These are phyloP conservation scores for Rhodotorula babjevae DNA, from an alignment of 768 basidiomycete genomes.

Conservation along the genomic window DNA sequence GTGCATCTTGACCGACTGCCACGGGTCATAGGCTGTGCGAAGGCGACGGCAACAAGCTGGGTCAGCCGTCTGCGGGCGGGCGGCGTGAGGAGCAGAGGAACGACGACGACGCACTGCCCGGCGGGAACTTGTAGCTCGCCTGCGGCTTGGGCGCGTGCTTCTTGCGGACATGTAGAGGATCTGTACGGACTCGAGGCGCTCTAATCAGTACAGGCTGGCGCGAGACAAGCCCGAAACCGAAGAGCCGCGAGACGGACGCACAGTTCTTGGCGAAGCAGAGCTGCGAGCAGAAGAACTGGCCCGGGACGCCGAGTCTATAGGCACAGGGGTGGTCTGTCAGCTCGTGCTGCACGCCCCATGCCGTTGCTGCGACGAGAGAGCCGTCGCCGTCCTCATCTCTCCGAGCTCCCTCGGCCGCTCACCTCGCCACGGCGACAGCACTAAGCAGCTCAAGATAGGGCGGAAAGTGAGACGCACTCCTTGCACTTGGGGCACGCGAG, in stretches of 20 bases:
- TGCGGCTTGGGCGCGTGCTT: conserved; percentile 3
- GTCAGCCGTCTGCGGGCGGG: neutral
- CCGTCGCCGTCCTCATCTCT: neutral
- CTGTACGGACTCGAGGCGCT: neutral
- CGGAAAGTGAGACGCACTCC: conserved; percentile 22
- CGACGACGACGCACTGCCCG: conserved; percentile 8
- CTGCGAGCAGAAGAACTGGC: conserved; percentile 24
- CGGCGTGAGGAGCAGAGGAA: neutral
- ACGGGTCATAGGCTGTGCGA: neutral
- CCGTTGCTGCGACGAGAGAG: neutral
- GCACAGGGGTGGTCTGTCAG: neutral
- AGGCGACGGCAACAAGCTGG: too few relatives aligned
- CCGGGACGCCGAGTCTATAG: conserved; percentile 10
- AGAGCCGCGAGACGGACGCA: neutral
- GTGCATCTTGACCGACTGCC: neutral
- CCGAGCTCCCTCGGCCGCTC: neutral
- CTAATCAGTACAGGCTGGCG: too few relatives aligned
- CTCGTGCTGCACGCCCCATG: too few relatives aligned
- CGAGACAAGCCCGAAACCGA: too few relatives aligned
- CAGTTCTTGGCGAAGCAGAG: conserved; percentile 32
- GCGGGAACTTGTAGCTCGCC: conserved; percentile 6
- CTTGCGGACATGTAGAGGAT: conserved; percentile 10
- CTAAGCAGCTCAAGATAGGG: neutral
- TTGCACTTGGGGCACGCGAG: conserved; percentile 20
- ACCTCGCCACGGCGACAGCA: neutral